Evolutionary conservation across 78 protist species (phyloP), one percentile per base, ranked within the genome.

Genomic region (Dictyostelium brefeldianum): DNA sequence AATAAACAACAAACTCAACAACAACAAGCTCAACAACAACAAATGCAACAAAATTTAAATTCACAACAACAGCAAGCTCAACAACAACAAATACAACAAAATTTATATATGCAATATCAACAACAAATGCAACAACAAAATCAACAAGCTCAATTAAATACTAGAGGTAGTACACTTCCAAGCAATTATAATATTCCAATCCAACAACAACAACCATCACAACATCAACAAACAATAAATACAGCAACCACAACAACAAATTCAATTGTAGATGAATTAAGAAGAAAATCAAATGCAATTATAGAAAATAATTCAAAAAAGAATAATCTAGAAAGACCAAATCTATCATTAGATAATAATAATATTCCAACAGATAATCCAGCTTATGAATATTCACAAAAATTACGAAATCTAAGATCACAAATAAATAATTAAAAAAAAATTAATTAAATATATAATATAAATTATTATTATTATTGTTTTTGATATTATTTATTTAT

Each of bases 11-110:
- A 27, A 22, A 22, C 70, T 10, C 27, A n/a, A 25, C 70, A 67
- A 31, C 41, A 67, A 31, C 75, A 67, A 67, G 18, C 27, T 29
- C 75, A 67, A 67, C 75, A 67, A 67, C 41, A 31, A 17, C 75
- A 67, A 31, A 27, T 25, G 20, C 75, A 20, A 46, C 36, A 69
- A 81, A 31, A 47, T 10, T 64, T 50, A 69, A 9, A 46, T 29
- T 62, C 46, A 51, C 89, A 81, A 50, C 79, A 46, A 29, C 15
- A 15, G 11, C 79, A 81, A 50, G 65, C 48, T 67, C 89, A 22
- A 51, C 78, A 81, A 81, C 78, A 43, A 57, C 56, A 46, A 65
- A 77, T 64, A n/a, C 85, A 59, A 15, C 74, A 80, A 6, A 41
- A 59, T 1, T 20, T 47, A 20, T 20, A 31, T 50, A 7, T 1